Base-by-base conservation (phyloP, 306 rosid species). In the barrel medic (Medicago truncatula) region DNA sequence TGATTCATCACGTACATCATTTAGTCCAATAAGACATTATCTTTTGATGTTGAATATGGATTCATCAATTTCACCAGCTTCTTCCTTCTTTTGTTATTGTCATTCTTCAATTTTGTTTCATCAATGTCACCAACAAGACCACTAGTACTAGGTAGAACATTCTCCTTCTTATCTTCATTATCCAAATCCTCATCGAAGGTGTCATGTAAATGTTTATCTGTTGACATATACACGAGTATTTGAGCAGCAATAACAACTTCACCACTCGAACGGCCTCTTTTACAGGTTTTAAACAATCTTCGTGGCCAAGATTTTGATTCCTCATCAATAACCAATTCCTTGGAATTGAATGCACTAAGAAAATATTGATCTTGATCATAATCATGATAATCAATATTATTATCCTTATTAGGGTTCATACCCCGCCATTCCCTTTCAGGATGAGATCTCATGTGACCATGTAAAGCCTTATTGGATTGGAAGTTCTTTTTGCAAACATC, bases 371-470 rank as follows among this genome's bases (percentile, higher is more conserved):
- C 65, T 4, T 58, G 16, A 59, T 11, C 20, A 49, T 47, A 47
- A 54, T 18, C 15, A 57, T 58, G 12, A 23, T 23, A 15, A 23
- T 23, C 13, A 58, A 2, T 14, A 59, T 23, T 4, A 59, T 23
- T 12, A 12, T 12, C 0, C 39, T 5, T 58, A 10, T 58, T 58
- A 58, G 16, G 36, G n/a, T 23, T 36, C 12, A 58, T 13, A 58
- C 17, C 17, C 9, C 65, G 23, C 65, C 17, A 25, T 25, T 59
- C 65, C 4, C 39, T 59, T 11, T 59, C 21, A 1, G 65, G 65
- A 9, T 59, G 65, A 25, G 65, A 59, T 59, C 65, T 59, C 34
- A 58, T 21, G 38, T 58, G 64, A 58, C 64, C 65, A 25, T 13
- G 13, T 59, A 59, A 11, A 1, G 39, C 65, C 15, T 59, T 59